Percentiles rank a stretch among this genome's conserved stretches.
Conservation (phyloP, 148 eudicot genomes). For the Oxyria digyna region DNA sequence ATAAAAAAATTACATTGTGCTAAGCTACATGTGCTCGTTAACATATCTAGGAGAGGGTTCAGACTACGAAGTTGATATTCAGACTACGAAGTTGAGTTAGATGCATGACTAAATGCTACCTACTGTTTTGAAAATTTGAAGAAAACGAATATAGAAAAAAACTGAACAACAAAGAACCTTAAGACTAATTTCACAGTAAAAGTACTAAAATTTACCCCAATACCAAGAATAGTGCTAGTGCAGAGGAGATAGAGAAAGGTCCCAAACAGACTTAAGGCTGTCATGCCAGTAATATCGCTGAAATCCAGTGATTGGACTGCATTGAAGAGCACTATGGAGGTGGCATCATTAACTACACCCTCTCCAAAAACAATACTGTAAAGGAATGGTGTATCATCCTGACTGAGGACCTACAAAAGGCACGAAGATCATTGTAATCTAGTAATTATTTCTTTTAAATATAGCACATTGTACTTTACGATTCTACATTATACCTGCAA, state of each 20-base stretch:
- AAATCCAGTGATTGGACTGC: slow-evolving; percentile 71
- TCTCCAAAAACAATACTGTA: slow-evolving; percentile 88
- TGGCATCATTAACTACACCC: slow-evolving; percentile 94
- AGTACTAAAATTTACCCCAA: slow-evolving; percentile 28
- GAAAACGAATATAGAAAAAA: not conserved
- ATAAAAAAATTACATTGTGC: not conserved
- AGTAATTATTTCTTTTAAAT: not conserved
- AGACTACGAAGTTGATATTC: not conserved
- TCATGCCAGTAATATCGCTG: slow-evolving; percentile 28
- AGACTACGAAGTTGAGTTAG: not conserved
- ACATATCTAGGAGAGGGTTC: not conserved
- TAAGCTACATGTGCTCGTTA: not conserved
- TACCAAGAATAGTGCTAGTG: slow-evolving; percentile 67
- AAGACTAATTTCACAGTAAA: not conserved
- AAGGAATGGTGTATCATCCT: slow-evolving; percentile 85
- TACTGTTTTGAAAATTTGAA: not conserved
- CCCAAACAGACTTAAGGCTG: slow-evolving; percentile 54
- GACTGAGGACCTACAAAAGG: slow-evolving; percentile 64
- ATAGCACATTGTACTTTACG: not conserved
- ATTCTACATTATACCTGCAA: slow-evolving; percentile 48
- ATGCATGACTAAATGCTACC: not conserved
- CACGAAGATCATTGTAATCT: not conserved
- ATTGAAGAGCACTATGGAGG: slow-evolving; percentile 91
- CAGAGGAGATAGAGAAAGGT: slow-evolving; percentile 64
- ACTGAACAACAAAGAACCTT: not conserved